Evolutionary conservation across 352 stramenopile species (phyloP).

Genomic region (Phytophthora sp.): DNA sequence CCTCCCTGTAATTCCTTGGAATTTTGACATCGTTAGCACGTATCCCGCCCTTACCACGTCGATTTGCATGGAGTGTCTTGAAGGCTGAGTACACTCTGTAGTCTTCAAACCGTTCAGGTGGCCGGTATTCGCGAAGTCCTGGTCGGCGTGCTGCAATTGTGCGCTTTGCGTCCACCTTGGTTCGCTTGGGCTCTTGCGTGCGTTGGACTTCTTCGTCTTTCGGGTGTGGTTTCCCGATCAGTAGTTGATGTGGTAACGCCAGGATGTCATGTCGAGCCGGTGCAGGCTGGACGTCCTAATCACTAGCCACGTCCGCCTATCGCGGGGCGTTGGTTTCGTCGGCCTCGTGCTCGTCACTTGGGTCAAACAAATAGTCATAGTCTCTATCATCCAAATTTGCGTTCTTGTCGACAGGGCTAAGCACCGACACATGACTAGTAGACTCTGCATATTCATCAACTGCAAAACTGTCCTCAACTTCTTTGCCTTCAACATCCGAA

Average conservation of each 20-base stretch:
- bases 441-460: not conserved
- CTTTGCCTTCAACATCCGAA: not conserved
- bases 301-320: not conserved
- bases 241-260: not conserved
- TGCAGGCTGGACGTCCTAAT: not conserved
- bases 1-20: not conserved
- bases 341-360: not conserved
- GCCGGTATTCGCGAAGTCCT: not conserved
- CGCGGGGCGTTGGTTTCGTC: no score
- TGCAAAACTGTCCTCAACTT: not conserved
- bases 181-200: not conserved
- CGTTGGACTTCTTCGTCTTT: not conserved
- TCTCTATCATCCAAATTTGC: not conserved
- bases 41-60: not conserved
- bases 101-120: not conserved
- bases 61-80: not conserved
- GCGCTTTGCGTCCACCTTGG: not conserved
- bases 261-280: not conserved
- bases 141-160: not conserved
- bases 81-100: not conserved
- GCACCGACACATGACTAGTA: not conserved
- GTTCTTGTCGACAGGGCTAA: not conserved
- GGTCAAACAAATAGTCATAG: not conserved
- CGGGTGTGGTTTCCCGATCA: not conserved
- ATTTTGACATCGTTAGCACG: not conserved